phyloP scores from a whole-genome alignment of 805 yeast genomes.

The Yarrowia keelungensis region DNA sequence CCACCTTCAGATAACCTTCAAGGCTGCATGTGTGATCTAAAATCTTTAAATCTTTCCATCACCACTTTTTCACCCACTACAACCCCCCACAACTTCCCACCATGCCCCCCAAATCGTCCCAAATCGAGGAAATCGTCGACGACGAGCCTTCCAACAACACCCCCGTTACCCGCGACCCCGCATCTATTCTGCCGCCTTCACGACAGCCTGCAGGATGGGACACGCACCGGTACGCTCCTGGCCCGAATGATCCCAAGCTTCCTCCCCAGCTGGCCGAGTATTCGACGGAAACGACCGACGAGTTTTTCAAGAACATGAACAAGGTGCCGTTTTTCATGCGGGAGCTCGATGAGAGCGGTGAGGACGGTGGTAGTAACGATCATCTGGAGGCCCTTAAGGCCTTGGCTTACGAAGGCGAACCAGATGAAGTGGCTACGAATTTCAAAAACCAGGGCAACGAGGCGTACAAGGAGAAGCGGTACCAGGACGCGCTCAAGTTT shows the following conservation, averaged over 20 bases:
- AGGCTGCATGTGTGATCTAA: too few species aligned
- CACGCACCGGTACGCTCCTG: slow-evolving; percentile 54
- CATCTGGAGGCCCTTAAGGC: slow-evolving; percentile 89
- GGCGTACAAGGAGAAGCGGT: slow-evolving; percentile 72
- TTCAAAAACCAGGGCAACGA: slow-evolving; percentile 95
- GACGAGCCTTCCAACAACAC: background rate
- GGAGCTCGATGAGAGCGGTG: slow-evolving; percentile 76
- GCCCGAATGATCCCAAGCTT: slow-evolving; percentile 68
- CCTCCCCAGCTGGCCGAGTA: slow-evolving; percentile 82
- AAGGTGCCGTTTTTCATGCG: slow-evolving; percentile 95
- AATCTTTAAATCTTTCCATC: too few species aligned
- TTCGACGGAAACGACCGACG: slow-evolving; percentile 59
- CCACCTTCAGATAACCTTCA: too few species aligned
- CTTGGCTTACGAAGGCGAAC: slow-evolving; percentile 93
- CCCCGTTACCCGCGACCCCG: background rate
- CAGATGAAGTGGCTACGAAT: slow-evolving; percentile 86
- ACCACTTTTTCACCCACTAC: too few species aligned
- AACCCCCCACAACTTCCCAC: too few species aligned
- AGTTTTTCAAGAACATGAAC: slow-evolving; percentile 77
- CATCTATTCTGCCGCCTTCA: too few species aligned
- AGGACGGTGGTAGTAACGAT: slow-evolving; percentile 61
- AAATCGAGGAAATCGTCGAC: slow-evolving; percentile 21
- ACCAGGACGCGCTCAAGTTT: slow-evolving; percentile 74
- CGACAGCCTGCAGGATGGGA: slow-evolving; percentile 15
- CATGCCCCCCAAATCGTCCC: slow-evolving; percentile 10